Base-by-base conservation (phyloP, 306 rosid species). In the Cicer yamashitae region DNA sequence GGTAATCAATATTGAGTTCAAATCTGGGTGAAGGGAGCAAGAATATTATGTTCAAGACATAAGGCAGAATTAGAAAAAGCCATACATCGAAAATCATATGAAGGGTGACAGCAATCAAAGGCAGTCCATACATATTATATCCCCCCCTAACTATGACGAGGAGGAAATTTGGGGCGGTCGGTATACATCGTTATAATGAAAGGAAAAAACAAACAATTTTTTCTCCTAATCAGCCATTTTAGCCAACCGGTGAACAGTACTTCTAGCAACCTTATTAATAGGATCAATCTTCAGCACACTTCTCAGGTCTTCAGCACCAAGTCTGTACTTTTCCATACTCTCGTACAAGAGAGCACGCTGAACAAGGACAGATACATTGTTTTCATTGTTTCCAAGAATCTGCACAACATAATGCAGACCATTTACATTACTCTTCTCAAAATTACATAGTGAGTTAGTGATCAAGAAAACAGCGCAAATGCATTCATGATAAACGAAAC, bases 321-420 rank as follows among this genome's bases (percentile, higher is more conserved):
- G 97, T 85, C 34, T 96, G 90, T 96, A 96, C 85, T 92, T 96
- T 79, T 96, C 99, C 96, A 96, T 96, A 79, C 99, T 92, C 79
- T 96, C 99, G 17, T 92, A 96, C 63, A 96, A 81, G 65, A 92
- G 99, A 4, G 98, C 99, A 59, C 99, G 97, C 81, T 92, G 99
- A 52, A 96, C 99, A 0, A 96, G 96, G 84, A 88, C 90, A 56
- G 89, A 57, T 45, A 89, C 96, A 69, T 92, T 96, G 78, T 82
- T 82, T 17, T 75, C 87, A 63, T 92, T 88, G 15, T 82, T 74
- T 67, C 88, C 96, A 38, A 96, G 84, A 48, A 89, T 83, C 99
- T 96, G 85, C 86, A 86, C 30, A 77, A 15, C 73, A 81, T 30
- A 71, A 79, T 30, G 64, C 77, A 53, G 68, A 73, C 37, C 54